Conservation (phyloP, 768 basidiomycete species). For the Dentipellis sp. region DNA sequence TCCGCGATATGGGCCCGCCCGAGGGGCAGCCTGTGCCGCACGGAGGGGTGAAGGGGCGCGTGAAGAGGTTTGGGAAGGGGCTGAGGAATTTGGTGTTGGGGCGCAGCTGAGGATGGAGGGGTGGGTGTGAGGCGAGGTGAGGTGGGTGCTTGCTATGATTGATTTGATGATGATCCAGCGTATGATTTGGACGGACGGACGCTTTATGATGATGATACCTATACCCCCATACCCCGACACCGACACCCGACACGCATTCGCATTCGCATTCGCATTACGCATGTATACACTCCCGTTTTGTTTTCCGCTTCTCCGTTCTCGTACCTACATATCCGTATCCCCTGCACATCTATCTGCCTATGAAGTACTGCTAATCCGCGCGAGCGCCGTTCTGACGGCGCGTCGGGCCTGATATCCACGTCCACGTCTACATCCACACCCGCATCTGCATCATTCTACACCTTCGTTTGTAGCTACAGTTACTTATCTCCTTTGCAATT, state of each 20-base stretch:
- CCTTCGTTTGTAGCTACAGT: too few relatives aligned
- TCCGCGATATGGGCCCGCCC: slow-evolving; percentile 1
- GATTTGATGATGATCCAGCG: background rate
- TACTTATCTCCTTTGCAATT: too few relatives aligned
- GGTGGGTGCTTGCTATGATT: background rate
- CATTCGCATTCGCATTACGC: background rate
- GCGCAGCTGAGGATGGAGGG: background rate
- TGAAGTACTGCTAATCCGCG: too few relatives aligned
- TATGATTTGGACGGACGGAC: background rate
- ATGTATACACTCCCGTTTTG: too few relatives aligned
- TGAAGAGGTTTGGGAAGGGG: background rate
- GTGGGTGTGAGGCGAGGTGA: background rate
- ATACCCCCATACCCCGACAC: background rate
- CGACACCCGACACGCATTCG: background rate
- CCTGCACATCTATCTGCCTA: too few relatives aligned
- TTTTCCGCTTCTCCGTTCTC: too few relatives aligned
- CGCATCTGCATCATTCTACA: too few relatives aligned
- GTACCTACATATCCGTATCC: too few relatives aligned
- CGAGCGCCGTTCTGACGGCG: too few relatives aligned
- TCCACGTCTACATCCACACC: too few relatives aligned
- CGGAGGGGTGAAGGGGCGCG: background rate
- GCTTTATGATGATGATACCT: background rate
- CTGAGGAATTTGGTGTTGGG: background rate
- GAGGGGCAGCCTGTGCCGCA: too few relatives aligned
- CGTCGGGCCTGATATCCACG: too few relatives aligned